These are phyloP conservation scores for Hyphodiscus sp. DNA, from an alignment of 2,329 filamentous ascomycete species.

Conservation along the genomic window DNA sequence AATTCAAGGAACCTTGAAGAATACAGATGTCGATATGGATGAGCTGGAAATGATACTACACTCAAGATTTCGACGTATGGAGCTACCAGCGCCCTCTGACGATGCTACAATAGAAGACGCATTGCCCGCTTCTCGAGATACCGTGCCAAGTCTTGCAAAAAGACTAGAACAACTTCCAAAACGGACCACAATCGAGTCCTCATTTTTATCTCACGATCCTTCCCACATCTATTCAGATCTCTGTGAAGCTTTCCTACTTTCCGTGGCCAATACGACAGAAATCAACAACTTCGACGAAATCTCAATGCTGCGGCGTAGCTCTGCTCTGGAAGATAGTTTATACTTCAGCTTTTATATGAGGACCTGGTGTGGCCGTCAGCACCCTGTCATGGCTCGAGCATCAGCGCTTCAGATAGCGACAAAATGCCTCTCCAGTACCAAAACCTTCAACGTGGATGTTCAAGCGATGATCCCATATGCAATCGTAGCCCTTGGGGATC, in stretches of 20 bases:
- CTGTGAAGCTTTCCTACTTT: slow-evolving; percentile 50
- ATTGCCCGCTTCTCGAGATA: slow-evolving; percentile 16
- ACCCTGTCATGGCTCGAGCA: slow-evolving; percentile 61
- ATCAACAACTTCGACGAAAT: slow-evolving; percentile 37
- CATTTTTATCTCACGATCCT: slow-evolving; percentile 46
- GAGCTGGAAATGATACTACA: slow-evolving; percentile 70
- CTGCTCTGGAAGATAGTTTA: slow-evolving; percentile 53
- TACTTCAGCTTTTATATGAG: slow-evolving; percentile 71
- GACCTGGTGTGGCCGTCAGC: slow-evolving; percentile 61
- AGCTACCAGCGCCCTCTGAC: slow-evolving; percentile 44
- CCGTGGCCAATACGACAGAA: slow-evolving; percentile 40
- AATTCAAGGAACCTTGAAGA: slow-evolving; percentile 61
- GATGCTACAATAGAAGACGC: slow-evolving; percentile 45
- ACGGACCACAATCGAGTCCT: slow-evolving; percentile 34
- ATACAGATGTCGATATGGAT: slow-evolving; percentile 65
- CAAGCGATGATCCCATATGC: slow-evolving; percentile 81
- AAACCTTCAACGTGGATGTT: slow-evolving; percentile 52
- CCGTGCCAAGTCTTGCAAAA: slow-evolving; percentile 27
- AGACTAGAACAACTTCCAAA: slow-evolving; percentile 25
- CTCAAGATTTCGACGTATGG: slow-evolving; percentile 55
- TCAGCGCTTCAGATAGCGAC: slow-evolving; percentile 63
- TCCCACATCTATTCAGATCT: slow-evolving; percentile 52
- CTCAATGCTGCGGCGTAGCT: slow-evolving; percentile 46
- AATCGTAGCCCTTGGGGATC: slow-evolving; percentile 66
- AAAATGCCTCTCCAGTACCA: slow-evolving; percentile 45